Conservation (phyloP, 2,329 filamentous ascomycete species). For the Apiospora kogelbergensis region DNA sequence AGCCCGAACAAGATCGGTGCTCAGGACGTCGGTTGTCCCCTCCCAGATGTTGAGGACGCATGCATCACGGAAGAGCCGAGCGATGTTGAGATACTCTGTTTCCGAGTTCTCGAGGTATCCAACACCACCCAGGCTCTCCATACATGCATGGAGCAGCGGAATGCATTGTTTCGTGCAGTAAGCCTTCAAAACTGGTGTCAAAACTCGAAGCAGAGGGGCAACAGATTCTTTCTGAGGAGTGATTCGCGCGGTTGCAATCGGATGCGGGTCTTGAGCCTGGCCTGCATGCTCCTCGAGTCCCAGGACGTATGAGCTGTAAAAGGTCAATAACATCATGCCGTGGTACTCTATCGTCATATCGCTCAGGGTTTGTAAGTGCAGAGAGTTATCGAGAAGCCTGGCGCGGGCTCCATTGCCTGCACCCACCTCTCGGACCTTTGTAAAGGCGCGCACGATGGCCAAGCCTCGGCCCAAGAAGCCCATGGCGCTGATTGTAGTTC, state of each 20-base stretch:
- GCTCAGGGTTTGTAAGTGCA: constrained; percentile 48
- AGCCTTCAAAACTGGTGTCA: constrained; percentile 62
- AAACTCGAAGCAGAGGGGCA: constrained; percentile 48
- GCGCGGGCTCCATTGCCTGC: constrained; percentile 30
- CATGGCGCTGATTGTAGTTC: constrained; percentile 42
- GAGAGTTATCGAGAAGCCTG: constrained; percentile 40
- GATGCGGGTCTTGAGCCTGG: not conserved
- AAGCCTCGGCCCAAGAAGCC: constrained; percentile 46
- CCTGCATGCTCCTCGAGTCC: constrained; percentile 35
- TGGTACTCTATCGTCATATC: constrained; percentile 44
- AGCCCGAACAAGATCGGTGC: constrained; percentile 48
- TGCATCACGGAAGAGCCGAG: constrained; percentile 65
- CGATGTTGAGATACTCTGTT: constrained; percentile 64
- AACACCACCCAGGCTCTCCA: constrained; percentile 66
- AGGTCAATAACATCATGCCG: constrained; percentile 28
- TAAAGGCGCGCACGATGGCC: constrained; percentile 46
- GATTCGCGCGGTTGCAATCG: constrained; percentile 9
- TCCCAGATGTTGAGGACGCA: constrained; percentile 65
- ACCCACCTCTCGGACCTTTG: constrained; percentile 44
- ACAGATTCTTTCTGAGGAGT: constrained; percentile 15
- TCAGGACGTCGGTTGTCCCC: constrained; percentile 69
- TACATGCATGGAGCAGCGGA: constrained; percentile 52
- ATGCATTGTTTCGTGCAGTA: constrained; percentile 52
- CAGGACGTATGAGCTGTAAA: constrained; percentile 38
- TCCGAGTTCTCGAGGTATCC: constrained; percentile 64